Evolutionary conservation across 768 basidiomycete genomes (phyloP).

Genomic region (Psilocybe sp.): DNA sequence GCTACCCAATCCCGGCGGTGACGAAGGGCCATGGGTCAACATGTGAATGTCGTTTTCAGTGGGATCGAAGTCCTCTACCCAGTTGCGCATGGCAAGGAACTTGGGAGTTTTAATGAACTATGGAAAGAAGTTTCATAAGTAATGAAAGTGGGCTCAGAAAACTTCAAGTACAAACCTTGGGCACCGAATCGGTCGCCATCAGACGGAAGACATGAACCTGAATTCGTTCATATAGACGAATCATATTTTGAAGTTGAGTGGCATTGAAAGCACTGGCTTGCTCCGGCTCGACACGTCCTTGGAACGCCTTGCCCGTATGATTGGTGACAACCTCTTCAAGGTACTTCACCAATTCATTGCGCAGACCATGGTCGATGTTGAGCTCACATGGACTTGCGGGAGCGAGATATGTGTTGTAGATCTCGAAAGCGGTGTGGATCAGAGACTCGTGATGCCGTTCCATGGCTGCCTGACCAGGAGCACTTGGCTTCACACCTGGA

Average conservation of each 20-base stretch:
- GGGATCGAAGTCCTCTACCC: conserved; percentile 75
- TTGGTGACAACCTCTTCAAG: conserved; percentile 85
- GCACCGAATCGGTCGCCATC: conserved; percentile 99
- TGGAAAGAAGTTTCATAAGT: conserved; percentile 8
- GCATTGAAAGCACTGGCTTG: conserved; percentile 87
- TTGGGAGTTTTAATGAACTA: conserved; percentile 88
- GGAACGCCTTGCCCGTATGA: conserved; percentile 72
- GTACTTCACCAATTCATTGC: conserved; percentile 92
- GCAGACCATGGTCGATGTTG: conserved; percentile 96
- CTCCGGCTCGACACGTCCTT: conserved; percentile 78
- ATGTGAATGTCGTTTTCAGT: conserved; percentile 58
- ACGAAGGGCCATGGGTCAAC: conserved; percentile 50
- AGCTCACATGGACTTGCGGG: conserved; percentile 94
- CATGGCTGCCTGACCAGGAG: conserved; percentile 86
- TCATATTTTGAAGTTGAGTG: conserved; percentile 92
- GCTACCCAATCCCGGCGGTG: conserved; percentile 67
- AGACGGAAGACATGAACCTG: conserved; percentile 95
- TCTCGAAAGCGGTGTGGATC: conserved; percentile 91
- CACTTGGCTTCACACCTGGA: conserved; percentile 35
- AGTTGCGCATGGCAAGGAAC: conserved; percentile 76
- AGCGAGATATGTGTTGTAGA: conserved; percentile 93
- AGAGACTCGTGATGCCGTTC: conserved; percentile 95
- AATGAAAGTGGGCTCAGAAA: neutral
- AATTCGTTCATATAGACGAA: conserved; percentile 91
- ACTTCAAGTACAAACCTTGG: conserved; percentile 57